Conservation (phyloP, 2,329 filamentous ascomycete genomes). For the Dothideomycetes sp. region DNA sequence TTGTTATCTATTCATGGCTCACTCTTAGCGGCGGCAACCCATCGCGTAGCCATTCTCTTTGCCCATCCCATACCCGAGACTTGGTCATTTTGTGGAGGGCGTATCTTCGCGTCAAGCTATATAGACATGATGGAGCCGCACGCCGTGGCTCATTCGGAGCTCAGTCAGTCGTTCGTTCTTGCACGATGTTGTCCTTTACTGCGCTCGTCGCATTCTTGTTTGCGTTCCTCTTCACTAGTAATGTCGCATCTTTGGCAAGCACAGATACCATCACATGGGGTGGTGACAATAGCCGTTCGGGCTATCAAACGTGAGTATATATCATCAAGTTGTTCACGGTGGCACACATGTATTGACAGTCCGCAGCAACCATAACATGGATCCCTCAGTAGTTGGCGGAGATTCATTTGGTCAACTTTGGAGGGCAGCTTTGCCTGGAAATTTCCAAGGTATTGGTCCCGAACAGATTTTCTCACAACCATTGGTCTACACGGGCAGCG, state of each 20-base stretch:
- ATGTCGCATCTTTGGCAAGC: conserved; percentile 12
- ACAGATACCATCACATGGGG: conserved; percentile 53
- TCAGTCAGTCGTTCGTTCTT: too few relatives aligned
- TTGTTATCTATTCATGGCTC: too few relatives aligned
- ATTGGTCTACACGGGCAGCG: conserved; percentile 42
- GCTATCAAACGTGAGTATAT: conserved; percentile 14
- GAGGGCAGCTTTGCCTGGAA: conserved; percentile 43
- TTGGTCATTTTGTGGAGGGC: too few relatives aligned
- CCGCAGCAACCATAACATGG: conserved; percentile 50
- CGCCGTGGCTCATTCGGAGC: too few relatives aligned
- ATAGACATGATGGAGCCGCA: too few relatives aligned
- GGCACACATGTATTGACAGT: not conserved
- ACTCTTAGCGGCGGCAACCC: too few relatives aligned
- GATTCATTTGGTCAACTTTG: conserved; percentile 49
- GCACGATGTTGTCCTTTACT: not conserved
- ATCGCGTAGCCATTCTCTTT: too few relatives aligned
- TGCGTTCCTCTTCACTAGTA: not conserved
- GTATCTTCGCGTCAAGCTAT: too few relatives aligned
- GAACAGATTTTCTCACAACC: conserved; percentile 48
- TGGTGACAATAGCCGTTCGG: conserved; percentile 29
- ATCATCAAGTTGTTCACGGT: not conserved
- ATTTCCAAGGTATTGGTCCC: conserved; percentile 36
- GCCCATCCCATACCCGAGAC: too few relatives aligned
- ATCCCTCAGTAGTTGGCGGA: conserved; percentile 48
- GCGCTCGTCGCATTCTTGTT: not conserved